Percentiles rank a stretch among this genome's conserved stretches.
phyloP scores from a whole-genome alignment of 2,329 filamentous ascomycete species.

The Ilyonectria mors-panacis region DNA sequence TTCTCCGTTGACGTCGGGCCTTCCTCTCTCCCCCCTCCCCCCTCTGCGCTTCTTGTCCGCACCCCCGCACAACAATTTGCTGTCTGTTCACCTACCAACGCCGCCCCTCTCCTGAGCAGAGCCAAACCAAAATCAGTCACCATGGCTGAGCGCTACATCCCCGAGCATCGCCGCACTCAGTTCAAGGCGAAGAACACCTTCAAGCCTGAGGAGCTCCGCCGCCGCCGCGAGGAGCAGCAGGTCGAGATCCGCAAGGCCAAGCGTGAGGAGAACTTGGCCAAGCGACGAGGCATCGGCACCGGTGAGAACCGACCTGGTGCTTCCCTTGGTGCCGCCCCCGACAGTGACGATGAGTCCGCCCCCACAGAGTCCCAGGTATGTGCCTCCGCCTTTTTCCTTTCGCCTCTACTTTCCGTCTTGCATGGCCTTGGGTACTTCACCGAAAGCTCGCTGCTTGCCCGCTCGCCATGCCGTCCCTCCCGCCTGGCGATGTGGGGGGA shows the following conservation, averaged over 20 bases:
- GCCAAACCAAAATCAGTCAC: conserved; percentile 58
- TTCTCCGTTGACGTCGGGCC: conserved; percentile 36
- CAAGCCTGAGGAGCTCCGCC: conserved; percentile 98
- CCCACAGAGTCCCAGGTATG: conserved; percentile 96
- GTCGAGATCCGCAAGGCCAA: conserved; percentile 99
- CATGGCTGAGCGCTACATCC: conserved; percentile 99
- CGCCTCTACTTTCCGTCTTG: conserved; percentile 19
- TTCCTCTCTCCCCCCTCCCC: conserved; percentile 16
- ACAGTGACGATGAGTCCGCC: conserved; percentile 97
- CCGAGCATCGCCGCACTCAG: conserved; percentile 98
- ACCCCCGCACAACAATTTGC: conserved; percentile 50
- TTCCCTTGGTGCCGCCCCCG: conserved; percentile 87
- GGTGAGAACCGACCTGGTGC: conserved; percentile 85
- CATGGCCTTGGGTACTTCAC: conserved; percentile 1
- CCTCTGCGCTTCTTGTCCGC: conserved; percentile 40
- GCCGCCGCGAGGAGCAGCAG: conserved; percentile 98
- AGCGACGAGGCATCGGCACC: conserved; percentile 93
- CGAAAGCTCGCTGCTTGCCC: conserved; percentile 32
- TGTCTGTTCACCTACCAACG: conserved; percentile 44
- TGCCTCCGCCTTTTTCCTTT: conserved; percentile 29
- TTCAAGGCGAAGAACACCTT: conserved; percentile 99
- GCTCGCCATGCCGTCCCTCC: conserved; percentile 38
- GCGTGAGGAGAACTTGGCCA: conserved; percentile 98
- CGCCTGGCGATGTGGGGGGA: conserved; percentile 52
- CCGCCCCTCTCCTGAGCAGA: conserved; percentile 33